Evolutionary conservation across 176 grass and related monocot species (phyloP).

Genomic region (Phyllostachys edulis): DNA sequence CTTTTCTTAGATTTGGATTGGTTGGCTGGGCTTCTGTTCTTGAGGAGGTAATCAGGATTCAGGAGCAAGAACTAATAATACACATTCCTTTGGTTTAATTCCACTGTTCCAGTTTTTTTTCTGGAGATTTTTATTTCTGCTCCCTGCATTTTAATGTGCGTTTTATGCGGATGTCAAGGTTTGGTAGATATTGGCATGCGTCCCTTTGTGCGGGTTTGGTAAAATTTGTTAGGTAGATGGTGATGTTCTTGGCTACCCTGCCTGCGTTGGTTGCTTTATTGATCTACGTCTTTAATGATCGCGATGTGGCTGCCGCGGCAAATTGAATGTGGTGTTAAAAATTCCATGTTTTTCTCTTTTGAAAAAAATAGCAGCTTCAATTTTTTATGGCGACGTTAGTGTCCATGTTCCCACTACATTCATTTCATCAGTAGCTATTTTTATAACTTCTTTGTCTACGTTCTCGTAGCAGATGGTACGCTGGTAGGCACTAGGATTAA

Average conservation of each 20-base stretch:
- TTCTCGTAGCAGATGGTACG: background rate
- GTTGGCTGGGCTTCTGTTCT: background rate
- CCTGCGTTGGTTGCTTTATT: background rate
- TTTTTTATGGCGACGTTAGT: conserved; percentile 35
- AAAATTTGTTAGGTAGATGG: conserved; percentile 35
- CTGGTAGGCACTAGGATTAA: background rate
- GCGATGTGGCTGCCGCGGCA: conserved; percentile 33
- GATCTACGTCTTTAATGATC: conserved; percentile 21
- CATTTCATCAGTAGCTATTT: conserved; percentile 9
- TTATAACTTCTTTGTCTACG: background rate
- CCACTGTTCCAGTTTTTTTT: background rate
- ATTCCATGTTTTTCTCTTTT: conserved; percentile 22
- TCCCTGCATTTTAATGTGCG: background rate
- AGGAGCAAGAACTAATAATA: background rate
- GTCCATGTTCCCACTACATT: conserved; percentile 19
- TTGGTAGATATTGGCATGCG: conserved; percentile 12
- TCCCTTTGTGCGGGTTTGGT: background rate
- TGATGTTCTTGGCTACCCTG: conserved; percentile 26
- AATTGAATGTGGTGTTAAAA: conserved; percentile 41
- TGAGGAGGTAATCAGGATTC: background rate
- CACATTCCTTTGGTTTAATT: background rate
- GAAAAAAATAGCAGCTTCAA: background rate
- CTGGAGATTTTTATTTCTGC: background rate
- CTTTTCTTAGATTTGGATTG: background rate
- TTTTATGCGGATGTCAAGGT: conserved; percentile 7